phyloP scores from a whole-genome alignment of 75 land plant species.

The Cupressus sempervirens region DNA sequence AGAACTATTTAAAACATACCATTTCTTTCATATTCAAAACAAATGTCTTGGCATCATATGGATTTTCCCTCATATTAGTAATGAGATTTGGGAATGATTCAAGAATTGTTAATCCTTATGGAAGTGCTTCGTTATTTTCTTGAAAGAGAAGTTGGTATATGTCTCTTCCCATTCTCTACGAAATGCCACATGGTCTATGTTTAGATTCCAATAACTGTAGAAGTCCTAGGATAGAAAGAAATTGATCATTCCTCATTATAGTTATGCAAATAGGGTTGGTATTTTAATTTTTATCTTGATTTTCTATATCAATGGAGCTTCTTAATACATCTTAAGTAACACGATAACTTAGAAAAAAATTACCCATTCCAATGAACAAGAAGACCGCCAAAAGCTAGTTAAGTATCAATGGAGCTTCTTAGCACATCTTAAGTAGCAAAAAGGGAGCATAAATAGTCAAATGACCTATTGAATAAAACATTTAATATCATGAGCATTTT shows the following conservation, averaged over 20 bases:
- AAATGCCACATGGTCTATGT: background rate
- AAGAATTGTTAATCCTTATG: too few species aligned
- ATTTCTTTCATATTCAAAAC: conserved; percentile 70
- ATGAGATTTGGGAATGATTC: conserved; percentile 70
- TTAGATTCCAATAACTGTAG: background rate
- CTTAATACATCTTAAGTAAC: background rate
- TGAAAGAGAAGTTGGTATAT: conserved; percentile 55
- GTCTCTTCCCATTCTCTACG: conserved; percentile 57
- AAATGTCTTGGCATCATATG: conserved; percentile 71
- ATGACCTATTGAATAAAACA: too few species aligned
- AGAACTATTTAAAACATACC: conserved; percentile 38
- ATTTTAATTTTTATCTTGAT: too few species aligned
- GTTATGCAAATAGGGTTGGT: background rate
- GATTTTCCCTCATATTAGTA: conserved; percentile 58
- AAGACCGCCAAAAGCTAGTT: too few species aligned
- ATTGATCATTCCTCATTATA: background rate
- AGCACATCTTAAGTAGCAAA: too few species aligned
- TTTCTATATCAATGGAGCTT: background rate
- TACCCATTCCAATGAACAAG: background rate
- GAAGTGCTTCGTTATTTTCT: conserved; percentile 57
- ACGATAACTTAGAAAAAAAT: background rate
- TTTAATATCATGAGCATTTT: too few species aligned
- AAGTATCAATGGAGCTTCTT: too few species aligned
- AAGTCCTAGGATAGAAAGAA: background rate
- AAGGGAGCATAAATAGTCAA: too few species aligned